These are phyloP conservation scores for Puccinia hordei DNA, from an alignment of 1,284 basidiomycete species.

Conservation along the genomic window DNA sequence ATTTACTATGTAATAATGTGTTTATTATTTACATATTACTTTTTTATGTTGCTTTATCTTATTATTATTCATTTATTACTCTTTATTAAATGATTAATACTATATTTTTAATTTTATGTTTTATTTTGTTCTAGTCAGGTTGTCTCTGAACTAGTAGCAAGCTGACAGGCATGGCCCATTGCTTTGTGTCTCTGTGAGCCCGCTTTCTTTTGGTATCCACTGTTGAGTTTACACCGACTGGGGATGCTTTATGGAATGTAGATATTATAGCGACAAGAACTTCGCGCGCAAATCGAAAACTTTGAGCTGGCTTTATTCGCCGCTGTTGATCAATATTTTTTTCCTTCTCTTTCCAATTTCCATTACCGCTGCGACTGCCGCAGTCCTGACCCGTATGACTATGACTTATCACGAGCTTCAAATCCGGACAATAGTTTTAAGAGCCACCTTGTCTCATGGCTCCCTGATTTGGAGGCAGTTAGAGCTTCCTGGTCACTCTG, in stretches of 20 bases:
- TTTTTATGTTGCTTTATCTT: too few species aligned
- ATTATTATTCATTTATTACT: too few species aligned
- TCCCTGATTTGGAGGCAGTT: neutral
- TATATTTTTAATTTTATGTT: too few species aligned
- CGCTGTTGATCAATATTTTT: slow-evolving; percentile 3
- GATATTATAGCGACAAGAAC: slow-evolving; percentile 4
- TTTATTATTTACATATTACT: too few species aligned
- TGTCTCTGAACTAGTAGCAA: too few species aligned
- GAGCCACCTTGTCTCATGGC: neutral
- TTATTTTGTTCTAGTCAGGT: too few species aligned
- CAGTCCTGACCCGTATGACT: neutral
- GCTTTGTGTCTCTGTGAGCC: slow-evolving; percentile 11
- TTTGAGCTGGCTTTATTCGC: neutral
- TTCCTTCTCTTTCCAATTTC: neutral
- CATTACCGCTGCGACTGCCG: neutral
- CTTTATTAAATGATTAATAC: too few species aligned
- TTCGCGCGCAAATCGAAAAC: neutral
- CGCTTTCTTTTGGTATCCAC: neutral
- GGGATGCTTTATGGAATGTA: neutral
- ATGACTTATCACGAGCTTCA: slow-evolving; percentile 3
- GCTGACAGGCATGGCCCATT: slow-evolving; percentile 3
- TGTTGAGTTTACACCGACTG: neutral
- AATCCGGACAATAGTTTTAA: neutral
- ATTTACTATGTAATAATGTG: too few species aligned
- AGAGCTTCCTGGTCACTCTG: neutral